Base-by-base conservation (phyloP, 805 yeast species). In the Candida schatavii region DNA sequence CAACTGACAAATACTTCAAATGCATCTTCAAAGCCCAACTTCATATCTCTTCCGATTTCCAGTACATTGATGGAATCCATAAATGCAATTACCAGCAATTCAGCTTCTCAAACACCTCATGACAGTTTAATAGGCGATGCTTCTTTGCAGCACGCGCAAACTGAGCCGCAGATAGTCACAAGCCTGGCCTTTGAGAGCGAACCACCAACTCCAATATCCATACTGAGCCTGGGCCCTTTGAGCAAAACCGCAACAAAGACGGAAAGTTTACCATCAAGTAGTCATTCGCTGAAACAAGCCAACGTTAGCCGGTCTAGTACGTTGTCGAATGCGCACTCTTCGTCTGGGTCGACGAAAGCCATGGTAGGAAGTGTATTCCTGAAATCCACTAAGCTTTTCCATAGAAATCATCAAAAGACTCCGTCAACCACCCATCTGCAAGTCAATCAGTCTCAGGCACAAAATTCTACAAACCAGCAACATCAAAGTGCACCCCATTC, bases 361-460 rank as follows among this genome's bases (percentile, higher is more conserved):
- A 44, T 46, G 27, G 45, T 60, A 57, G 53, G 55, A 35, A 55
- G 44, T 27, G 59, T 57, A 4, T 43, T 62, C 19, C 54, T 61
- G 5, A 62, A 59, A 41, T 59, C 64, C 4, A 43, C 61, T 2
- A 49, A 56, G 28, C 46, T 61, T 6, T 61, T 62, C 38, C 65
- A 59, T 36, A 49, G 61, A 37, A 48, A 41, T 30, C 51, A 40
- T 35, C 50, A 46, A 31, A 45, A 43, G 17, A 43, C 41, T 25
- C 22, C 40, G 7, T n/a, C 41, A n/a, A 14, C 41, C 14, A 18
- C 20, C 11, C 7, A 7, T 23, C 27, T 23, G 27, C 27, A 23
- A 23, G 10, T 11, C 27, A 23, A 23, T 23, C 27, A 31, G 22
- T 11, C 20, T 13, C 32, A 29, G 19, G 20, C 15, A 13, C 35